Evolutionary conservation across 495 filamentous ascomycete genomes (phyloP).

Genomic region (Thermothielavioides terrestris): DNA sequence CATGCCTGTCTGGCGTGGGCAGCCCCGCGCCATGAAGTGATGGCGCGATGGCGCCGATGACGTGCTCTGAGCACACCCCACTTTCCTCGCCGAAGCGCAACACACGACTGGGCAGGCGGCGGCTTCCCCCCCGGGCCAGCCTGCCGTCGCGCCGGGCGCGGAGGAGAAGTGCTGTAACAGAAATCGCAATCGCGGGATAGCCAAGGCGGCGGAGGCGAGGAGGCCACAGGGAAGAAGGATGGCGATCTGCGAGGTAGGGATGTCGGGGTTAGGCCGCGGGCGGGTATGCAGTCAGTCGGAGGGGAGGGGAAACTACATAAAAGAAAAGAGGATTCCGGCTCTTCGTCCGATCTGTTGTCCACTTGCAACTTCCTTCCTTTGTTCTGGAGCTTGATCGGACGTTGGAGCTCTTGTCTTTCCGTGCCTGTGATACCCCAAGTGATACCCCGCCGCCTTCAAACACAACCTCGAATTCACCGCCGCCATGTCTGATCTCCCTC

Average conservation of each 20-base stretch:
- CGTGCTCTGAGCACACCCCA: slow-evolving; percentile 25
- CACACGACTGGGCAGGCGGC: slow-evolving; percentile 8
- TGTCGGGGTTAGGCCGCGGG: not conserved
- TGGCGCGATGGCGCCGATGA: slow-evolving; percentile 33
- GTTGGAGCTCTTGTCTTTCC: not conserved
- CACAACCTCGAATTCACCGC: not conserved
- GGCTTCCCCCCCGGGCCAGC: not conserved
- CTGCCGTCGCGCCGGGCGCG: not conserved
- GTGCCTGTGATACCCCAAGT: slow-evolving; percentile 6
- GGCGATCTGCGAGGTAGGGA: not conserved
- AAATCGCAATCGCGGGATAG: slow-evolving; percentile 4
- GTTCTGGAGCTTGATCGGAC: not conserved
- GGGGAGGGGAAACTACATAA: not conserved
- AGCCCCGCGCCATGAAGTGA: slow-evolving; percentile 25
- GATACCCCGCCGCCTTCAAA: not conserved
- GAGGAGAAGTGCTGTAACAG: not conserved
- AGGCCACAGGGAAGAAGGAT: not conserved
- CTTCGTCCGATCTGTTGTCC: not conserved
- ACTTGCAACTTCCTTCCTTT: not conserved
- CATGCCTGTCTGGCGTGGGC: not conserved
- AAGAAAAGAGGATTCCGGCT: not conserved
- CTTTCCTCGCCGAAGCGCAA: slow-evolving; percentile 15
- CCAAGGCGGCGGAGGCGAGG: not conserved
- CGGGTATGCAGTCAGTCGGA: too few species aligned
- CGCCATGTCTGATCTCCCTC: slow-evolving; percentile 34